Base-by-base conservation (phyloP, 768 basidiomycete genomes). In the Sarcomyxa edulis region DNA sequence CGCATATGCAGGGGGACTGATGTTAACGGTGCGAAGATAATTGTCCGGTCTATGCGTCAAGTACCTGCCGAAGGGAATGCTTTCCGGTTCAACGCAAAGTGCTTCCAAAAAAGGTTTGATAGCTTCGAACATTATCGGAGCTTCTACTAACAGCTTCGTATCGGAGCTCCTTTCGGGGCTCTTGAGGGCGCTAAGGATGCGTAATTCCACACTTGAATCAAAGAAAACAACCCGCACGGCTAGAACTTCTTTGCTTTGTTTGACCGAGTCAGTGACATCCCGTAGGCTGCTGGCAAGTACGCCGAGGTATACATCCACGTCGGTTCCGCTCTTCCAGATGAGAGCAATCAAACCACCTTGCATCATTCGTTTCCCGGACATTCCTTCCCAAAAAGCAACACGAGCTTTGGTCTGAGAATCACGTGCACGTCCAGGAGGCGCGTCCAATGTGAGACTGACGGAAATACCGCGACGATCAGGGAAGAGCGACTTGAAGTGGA, bases 91-190 rank as follows among this genome's bases (percentile, higher is more conserved):
- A 2, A 61, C 57, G 14, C 74, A 65, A 3, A 87, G 63, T 0
- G 74, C 68, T 41, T 81, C 68, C 10, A 87, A 63, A 60, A 86
- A 86, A 0, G 84, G 84, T 6, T 79, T 65, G 23, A 81, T 71
- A 0, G 78, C 64, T 43, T 83, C 83, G 43, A 72, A 84, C 72
- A 86, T 72, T 40, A 85, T 72, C 0, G 74, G 69, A 0, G 74
- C 67, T 43, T 86, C 83, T 10, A 85, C 58, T 16, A 85, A 58
- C 2, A 81, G 36, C 34, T 45, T 59, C 6, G 43, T 51, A 46
- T 62, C 54, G 30, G 35, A 21, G 24, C 46, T 15, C 6, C 40
- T 36, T 16, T 54, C 37, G 1, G 33, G 43, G 10, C 54, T 49
- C 30, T 52, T 51, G 14, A 62, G 51, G 1, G 42, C 44, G 37